phyloP scores from a whole-genome alignment of 371 early-diverging fungal species.

The Saksenaea oblongispora region DNA sequence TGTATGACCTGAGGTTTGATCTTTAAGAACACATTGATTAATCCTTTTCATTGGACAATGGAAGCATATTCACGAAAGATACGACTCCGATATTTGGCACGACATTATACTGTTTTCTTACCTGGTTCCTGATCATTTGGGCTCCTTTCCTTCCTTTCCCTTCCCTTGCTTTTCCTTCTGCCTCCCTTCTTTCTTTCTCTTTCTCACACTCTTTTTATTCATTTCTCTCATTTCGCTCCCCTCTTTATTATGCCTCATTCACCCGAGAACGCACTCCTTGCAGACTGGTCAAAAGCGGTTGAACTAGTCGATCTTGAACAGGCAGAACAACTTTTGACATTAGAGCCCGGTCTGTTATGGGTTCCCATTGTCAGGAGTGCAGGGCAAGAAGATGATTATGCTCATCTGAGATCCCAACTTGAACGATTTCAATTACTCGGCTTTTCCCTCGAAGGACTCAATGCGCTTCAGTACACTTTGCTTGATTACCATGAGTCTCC shows the following conservation, averaged over 20 bases:
- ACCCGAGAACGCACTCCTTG: slow-evolving; percentile 12
- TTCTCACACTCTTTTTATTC: slow-evolving; percentile 10
- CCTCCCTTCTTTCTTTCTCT: neutral
- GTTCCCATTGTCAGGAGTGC: slow-evolving; percentile 24
- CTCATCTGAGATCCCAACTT: slow-evolving; percentile 18
- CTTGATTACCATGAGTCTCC: slow-evolving; percentile 12
- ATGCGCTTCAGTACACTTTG: slow-evolving; percentile 20
- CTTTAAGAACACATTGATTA: neutral
- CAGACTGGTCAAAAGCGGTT: slow-evolving; percentile 39
- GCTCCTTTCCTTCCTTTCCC: slow-evolving; percentile 10
- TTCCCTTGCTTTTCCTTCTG: neutral
- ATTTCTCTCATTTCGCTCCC: slow-evolving; percentile 8
- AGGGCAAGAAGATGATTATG: slow-evolving; percentile 16
- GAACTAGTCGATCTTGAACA: slow-evolving; percentile 23
- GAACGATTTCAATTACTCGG: slow-evolving; percentile 15
- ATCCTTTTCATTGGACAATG: neutral
- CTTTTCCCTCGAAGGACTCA: slow-evolving; percentile 10
- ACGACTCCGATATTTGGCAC: slow-evolving; percentile 1
- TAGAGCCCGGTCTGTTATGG: slow-evolving; percentile 37
- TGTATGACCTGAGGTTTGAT: no score
- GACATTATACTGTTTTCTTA: neutral
- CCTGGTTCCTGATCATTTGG: slow-evolving; percentile 1
- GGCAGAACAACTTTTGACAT: slow-evolving; percentile 16
- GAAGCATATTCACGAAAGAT: slow-evolving; percentile 5
- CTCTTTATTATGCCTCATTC: slow-evolving; percentile 7